Evolutionary conservation across 805 yeast species (phyloP).

Genomic region (Lipomyces anomalus): DNA sequence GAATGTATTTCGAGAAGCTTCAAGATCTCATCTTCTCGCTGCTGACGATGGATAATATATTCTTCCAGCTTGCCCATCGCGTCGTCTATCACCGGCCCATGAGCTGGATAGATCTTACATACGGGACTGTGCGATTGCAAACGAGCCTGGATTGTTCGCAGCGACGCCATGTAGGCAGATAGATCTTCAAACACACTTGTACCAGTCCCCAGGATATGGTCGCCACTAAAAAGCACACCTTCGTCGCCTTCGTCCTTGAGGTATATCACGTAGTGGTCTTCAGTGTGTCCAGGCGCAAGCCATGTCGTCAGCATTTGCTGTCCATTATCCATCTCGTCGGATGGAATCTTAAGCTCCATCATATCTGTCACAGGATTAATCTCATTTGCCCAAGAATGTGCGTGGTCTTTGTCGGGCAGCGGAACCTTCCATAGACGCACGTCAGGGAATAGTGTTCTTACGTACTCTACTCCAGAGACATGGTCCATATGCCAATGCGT

Average conservation of each 20-base stretch:
- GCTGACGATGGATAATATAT: constrained; percentile 34
- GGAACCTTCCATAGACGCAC: neutral
- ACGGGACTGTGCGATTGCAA: constrained; percentile 13
- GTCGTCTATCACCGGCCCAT: constrained; percentile 34
- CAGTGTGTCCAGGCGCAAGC: constrained; percentile 37
- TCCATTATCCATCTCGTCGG: neutral
- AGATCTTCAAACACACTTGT: constrained; percentile 35
- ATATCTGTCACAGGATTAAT: neutral
- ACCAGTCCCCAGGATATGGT: constrained; percentile 38
- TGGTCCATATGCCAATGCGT: constrained; percentile 39
- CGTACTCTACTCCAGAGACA: constrained; percentile 28
- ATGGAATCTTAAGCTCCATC: too few species aligned
- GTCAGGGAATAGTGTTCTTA: neutral
- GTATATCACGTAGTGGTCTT: constrained; percentile 35
- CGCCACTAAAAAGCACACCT: constrained; percentile 33
- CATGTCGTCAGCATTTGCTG: neutral
- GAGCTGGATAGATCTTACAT: constrained; percentile 34
- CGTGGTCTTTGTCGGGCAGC: neutral
- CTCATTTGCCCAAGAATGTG: neutral
- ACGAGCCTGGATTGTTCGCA: constrained; percentile 27
- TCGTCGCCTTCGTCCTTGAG: constrained; percentile 30
- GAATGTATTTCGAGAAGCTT: too few species aligned
- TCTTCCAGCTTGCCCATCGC: constrained; percentile 25
- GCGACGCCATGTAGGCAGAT: constrained; percentile 28
- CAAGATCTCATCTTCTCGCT: constrained; percentile 33